phyloP scores from a whole-genome alignment of 306 rosid species.

The Pachyrhizus erosus region DNA sequence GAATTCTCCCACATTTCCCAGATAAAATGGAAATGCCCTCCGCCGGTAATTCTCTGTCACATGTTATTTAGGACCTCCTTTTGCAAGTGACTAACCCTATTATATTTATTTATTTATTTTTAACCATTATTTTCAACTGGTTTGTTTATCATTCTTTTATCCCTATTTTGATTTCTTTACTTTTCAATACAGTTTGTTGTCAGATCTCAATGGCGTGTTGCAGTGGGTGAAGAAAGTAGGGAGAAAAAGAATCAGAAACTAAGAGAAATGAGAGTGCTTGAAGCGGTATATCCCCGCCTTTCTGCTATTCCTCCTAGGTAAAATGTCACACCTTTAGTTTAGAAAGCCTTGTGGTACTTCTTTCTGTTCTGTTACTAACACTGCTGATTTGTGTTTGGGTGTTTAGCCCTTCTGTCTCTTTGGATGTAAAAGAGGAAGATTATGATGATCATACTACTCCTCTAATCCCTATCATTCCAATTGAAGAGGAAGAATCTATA shows the following conservation, averaged over 20 bases:
- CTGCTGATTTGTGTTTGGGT: conserved; percentile 16
- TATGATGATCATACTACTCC: conserved; percentile 66
- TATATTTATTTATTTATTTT: not conserved
- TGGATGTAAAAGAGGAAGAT: conserved; percentile 53
- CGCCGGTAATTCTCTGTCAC: conserved; percentile 51
- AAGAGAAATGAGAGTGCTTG: conserved; percentile 71
- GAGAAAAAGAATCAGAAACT: conserved; percentile 59
- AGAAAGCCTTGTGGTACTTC: not conserved
- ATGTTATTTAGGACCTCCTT: conserved; percentile 7
- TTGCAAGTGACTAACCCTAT: not conserved
- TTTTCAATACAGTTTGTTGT: conserved; percentile 57
- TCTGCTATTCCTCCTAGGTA: conserved; percentile 83
- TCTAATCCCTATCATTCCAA: conserved; percentile 61
- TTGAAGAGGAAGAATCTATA: conserved; percentile 63
- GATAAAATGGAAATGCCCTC: conserved; percentile 73
- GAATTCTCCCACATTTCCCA: conserved; percentile 39
- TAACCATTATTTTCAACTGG: not conserved
- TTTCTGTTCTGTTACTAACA: conserved; percentile 24
- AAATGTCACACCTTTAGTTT: conserved; percentile 13
- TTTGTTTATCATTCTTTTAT: conserved; percentile 26
- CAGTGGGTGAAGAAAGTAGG: conserved; percentile 73
- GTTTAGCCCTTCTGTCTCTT: conserved; percentile 64
- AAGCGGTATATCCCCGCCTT: conserved; percentile 74
- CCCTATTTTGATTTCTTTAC: conserved; percentile 5
- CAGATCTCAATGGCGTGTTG: conserved; percentile 60